Evolutionary conservation across 148 eudicot genomes (phyloP).

Genomic region (Dysphania ambrosioides): DNA sequence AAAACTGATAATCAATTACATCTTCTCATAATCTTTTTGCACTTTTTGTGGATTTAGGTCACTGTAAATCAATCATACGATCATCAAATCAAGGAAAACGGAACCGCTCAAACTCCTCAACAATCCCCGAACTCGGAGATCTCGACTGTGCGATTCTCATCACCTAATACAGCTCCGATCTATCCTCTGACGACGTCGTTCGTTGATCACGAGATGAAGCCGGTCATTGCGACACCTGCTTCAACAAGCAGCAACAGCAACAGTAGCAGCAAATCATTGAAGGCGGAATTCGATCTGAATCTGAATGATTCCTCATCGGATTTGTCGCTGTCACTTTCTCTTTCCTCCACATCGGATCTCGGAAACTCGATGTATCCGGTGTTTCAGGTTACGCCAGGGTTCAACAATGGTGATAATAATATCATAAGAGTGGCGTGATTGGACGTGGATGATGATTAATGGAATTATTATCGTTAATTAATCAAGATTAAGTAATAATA

Average conservation of each 20-base stretch:
- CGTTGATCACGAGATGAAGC: slow-evolving; percentile 17
- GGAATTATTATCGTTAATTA: background rate
- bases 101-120: slow-evolving; percentile 9
- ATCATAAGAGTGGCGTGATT: slow-evolving; percentile 23
- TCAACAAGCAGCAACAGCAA: slow-evolving; percentile 32
- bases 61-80: slow-evolving; percentile 18
- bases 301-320: slow-evolving; percentile 33
- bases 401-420: slow-evolving; percentile 9
- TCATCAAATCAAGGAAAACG: slow-evolving; percentile 12
- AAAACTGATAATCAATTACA: background rate
- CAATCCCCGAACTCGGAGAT: slow-evolving; percentile 11
- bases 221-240: slow-evolving; percentile 17
- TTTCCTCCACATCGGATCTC: slow-evolving; percentile 37
- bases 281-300: slow-evolving; percentile 34
- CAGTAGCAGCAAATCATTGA: slow-evolving; percentile 22
- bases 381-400: slow-evolving; percentile 22
- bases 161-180: slow-evolving; percentile 21
- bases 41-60: too few species aligned
- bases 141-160: slow-evolving; percentile 17
- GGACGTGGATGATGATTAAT: background rate
- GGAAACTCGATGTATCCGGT: slow-evolving; percentile 16
- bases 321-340: slow-evolving; percentile 58
- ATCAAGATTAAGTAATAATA: background rate
- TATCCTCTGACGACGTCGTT: slow-evolving; percentile 10
- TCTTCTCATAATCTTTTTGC: too few species aligned